Base-by-base conservation (phyloP, 2,329 filamentous ascomycete genomes). In the Cordyceps fumosorosea region DNA sequence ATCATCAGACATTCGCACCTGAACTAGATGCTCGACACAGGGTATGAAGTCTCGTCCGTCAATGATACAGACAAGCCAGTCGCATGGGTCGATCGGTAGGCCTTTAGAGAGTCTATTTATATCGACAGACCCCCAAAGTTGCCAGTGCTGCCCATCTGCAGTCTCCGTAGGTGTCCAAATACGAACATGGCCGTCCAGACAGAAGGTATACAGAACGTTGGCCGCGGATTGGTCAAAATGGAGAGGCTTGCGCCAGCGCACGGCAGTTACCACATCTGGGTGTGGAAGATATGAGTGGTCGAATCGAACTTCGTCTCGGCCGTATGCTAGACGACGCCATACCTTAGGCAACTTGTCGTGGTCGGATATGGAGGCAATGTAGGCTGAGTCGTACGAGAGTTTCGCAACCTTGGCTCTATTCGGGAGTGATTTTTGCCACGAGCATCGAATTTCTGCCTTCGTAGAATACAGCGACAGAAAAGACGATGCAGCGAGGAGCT, bases 221-320 rank as follows among this genome's bases (percentile, higher is more conserved):
- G 95, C 89, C 61, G 89, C 84, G 6, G 85, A 86, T 71, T 96
- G 90, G 42, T 93, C 90, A 16, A 85, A 77, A 70, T 95, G 86
- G 65, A 85, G 84, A 6, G 91, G 90, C 65, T 85, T 85, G 53
- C 91, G 87, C 96, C 96, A 99, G 72, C 93, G 88, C 64, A 96
- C 77, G 64, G 85, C 86, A 3, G 90, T 93, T n/a, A 99, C 86
- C 0, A 88, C 77, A 29, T 84, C 81, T 1, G 91, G 90, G 72
- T 99, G 95, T n/a, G 87, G 81, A 1, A 99, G 84, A 74, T 98
- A 98, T 32, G 88, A 87, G 69, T 96, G 88, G 69, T 98, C 93
- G 74, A 98, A 98, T 62, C 89, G 84, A 45, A 91, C 89, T 67
- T 96, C 89, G 63, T 91, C 88, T 0, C 86, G 83, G 16, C 91